These are phyloP conservation scores for Leucogyrophana mollusca DNA, from an alignment of 768 basidiomycete species.

Conservation along the genomic window DNA sequence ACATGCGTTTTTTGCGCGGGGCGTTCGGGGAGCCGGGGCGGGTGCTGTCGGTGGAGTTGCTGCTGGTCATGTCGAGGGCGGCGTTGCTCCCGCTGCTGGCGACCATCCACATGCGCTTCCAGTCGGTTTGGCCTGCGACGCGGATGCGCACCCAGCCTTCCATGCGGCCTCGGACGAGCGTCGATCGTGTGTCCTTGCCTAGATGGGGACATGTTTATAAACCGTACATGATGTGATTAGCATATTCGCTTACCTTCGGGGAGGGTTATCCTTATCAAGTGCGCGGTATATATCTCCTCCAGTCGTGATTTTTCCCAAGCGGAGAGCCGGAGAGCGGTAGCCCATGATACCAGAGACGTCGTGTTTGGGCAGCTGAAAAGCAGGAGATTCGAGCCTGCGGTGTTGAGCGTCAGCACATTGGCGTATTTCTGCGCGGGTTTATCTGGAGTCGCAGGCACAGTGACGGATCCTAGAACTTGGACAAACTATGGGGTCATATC, in stretches of 20 bases:
- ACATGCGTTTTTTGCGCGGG: slow-evolving; percentile 51
- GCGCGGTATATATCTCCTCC: slow-evolving; percentile 97
- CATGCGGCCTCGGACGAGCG: slow-evolving; percentile 69
- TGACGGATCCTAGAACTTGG: slow-evolving; percentile 74
- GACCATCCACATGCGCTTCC: slow-evolving; percentile 90
- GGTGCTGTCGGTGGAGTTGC: slow-evolving; percentile 24
- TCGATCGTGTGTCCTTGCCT: slow-evolving; percentile 55
- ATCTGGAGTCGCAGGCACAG: slow-evolving; percentile 52
- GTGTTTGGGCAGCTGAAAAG: slow-evolving; percentile 84
- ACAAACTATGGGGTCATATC: slow-evolving; percentile 53
- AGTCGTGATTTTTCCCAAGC: slow-evolving; percentile 95
- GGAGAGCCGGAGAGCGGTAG: slow-evolving; percentile 83
- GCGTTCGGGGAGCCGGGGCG: slow-evolving; percentile 21
- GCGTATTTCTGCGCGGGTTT: slow-evolving; percentile 57
- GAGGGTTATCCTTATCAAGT: slow-evolving; percentile 81
- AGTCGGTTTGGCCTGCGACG: slow-evolving; percentile 95
- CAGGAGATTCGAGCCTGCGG: slow-evolving; percentile 87
- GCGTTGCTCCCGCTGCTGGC: slow-evolving; percentile 50
- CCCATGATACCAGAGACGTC: slow-evolving; percentile 79
- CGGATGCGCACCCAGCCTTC: slow-evolving; percentile 93
- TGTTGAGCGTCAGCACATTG: slow-evolving; percentile 89
- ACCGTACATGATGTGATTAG: slow-evolving; percentile 22
- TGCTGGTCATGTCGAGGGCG: slow-evolving; percentile 15
- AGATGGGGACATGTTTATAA: slow-evolving; percentile 12
- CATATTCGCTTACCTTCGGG: slow-evolving; percentile 37